phyloP scores from a whole-genome alignment of 306 rosid genomes.

The Quercus alba region DNA sequence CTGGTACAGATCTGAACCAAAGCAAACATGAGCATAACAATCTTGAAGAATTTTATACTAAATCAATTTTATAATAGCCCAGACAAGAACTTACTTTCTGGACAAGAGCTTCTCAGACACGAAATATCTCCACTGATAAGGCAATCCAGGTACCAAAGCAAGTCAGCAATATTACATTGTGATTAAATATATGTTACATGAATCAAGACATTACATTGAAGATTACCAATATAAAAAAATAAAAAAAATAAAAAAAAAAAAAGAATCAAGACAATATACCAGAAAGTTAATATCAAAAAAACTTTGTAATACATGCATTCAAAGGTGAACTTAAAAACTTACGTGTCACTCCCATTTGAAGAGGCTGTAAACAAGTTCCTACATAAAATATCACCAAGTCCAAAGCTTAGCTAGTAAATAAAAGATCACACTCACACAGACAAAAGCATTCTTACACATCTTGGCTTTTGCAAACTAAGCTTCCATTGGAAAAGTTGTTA shows the following conservation, averaged over 20 bases:
- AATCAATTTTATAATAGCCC: background rate
- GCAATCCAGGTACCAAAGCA: background rate
- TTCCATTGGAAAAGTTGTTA: conserved; percentile 19
- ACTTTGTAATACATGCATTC: background rate
- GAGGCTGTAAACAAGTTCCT: conserved; percentile 48
- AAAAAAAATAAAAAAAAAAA: too few species aligned
- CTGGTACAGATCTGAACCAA: too few species aligned
- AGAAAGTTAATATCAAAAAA: background rate
- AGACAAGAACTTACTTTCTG: conserved; percentile 8
- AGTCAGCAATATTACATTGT: conserved; percentile 2
- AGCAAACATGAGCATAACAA: background rate
- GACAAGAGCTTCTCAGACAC: conserved; percentile 22
- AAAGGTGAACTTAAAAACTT: conserved; percentile 13
- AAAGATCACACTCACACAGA: background rate
- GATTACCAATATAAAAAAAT: too few species aligned
- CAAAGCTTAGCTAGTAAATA: background rate
- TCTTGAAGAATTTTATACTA: background rate
- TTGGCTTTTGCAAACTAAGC: conserved; percentile 4
- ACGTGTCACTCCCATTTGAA: conserved; percentile 26
- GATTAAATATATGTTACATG: background rate
- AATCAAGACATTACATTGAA: too few species aligned
- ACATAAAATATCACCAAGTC: background rate
- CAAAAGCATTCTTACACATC: conserved; percentile 24
- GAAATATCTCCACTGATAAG: conserved; percentile 19
- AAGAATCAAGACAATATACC: background rate